These are phyloP conservation scores for Dunaliella primolecta DNA, from an alignment of 139 green algal genomes.

Conservation along the genomic window DNA sequence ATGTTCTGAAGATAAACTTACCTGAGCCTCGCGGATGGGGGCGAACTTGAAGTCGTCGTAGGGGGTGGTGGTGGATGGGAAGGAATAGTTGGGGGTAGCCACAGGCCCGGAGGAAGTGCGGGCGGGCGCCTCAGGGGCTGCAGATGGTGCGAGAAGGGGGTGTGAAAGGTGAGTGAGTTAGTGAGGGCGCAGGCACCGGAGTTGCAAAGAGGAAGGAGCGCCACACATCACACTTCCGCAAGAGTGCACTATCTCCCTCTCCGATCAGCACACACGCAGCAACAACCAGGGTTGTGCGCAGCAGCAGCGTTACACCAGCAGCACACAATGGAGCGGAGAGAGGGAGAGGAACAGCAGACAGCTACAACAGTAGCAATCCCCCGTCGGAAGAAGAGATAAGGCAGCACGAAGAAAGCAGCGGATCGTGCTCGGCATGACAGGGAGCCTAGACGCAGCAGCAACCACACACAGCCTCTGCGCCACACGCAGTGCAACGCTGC, in stretches of 20 bases:
- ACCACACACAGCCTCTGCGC: not conserved
- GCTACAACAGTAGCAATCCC: no score
- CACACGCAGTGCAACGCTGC: not conserved
- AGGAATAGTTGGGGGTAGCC: not conserved
- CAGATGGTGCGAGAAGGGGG: not conserved
- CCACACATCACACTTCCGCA: no score
- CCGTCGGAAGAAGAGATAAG: not conserved
- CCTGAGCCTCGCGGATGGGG: conserved; percentile 68
- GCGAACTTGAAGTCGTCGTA: conserved; percentile 72
- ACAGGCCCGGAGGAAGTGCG: not conserved
- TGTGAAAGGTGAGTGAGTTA: not conserved
- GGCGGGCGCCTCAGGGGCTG: not conserved
- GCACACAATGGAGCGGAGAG: not conserved
- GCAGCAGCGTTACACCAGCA: not conserved
- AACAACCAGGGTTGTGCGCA: not conserved
- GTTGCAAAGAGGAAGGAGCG: no score
- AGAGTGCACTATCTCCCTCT: no score
- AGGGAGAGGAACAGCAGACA: not conserved
- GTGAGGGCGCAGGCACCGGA: no score
- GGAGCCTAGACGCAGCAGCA: not conserved
- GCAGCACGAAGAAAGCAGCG: not conserved
- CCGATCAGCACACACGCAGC: not conserved
- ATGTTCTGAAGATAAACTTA: no score
- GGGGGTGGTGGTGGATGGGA: conserved; percentile 30
- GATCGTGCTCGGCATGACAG: not conserved